Evolutionary conservation across 768 basidiomycete genomes (phyloP), one percentile per base, ranked within the genome.

Genomic region (Russula sp.): DNA sequence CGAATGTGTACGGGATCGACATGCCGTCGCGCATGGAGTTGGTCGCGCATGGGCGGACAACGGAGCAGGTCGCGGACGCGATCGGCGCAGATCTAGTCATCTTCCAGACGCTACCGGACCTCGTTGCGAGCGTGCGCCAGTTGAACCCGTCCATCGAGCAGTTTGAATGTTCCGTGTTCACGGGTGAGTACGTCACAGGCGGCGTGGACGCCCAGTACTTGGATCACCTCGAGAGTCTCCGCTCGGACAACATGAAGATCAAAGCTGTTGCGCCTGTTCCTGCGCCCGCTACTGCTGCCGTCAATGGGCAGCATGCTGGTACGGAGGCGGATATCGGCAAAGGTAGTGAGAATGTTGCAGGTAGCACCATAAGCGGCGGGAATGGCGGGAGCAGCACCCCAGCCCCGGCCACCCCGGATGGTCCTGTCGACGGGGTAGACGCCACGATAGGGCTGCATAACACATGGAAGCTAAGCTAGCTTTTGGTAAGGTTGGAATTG

Each of bases 1-100:
- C 94, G 5, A 97, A 98, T 71, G 97, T 99, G 5, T 98, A 99
- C 74, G 97, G 97, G 20, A 99, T 99, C 72, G 97, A 99, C 77
- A 99, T 98, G 97, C 96, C 97, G 35, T 93, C 94, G 87, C 55
- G 86, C 87, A 0, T 91, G 91, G 58, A 99, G 83, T 16, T 88
- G 84, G 73, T 98, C 94, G 65, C 96, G 91, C 97, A 99, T 97
- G 2, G 95, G 90, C 96, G 98, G 96, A 50, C 97, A 86, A 71
- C 90, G 87, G 62, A 95, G 82, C 75, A 98, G 95, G 55, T 98
- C 92, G 71, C 91, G 91, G 75, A 98, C 84, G 57, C 96, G 91
- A 73, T 99, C 93, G 60, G 4, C 85, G 97, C 95, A 10, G 97
- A 99, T 75, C 82, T 96, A 44, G 89, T 94, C 73, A 89, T 99